Percentiles rank a stretch among this genome's conserved stretches.
Evolutionary conservation across 2,329 filamentous ascomycete species (phyloP).

Genomic region (Dryadomyces quercus-mongolicae): DNA sequence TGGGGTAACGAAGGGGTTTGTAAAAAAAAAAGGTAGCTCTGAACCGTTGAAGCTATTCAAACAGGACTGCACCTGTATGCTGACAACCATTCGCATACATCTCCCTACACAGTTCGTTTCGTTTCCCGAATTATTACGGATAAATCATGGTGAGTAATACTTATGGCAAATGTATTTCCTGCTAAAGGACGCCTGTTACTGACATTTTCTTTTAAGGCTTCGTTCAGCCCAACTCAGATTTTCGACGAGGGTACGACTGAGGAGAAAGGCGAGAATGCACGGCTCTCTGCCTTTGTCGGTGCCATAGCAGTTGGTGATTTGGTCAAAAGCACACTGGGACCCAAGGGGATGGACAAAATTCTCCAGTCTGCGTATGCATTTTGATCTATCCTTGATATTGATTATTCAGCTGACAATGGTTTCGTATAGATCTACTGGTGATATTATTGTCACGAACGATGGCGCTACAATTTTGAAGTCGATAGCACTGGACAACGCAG

Average conservation of each 20-base stretch:
- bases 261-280: constrained; percentile 98
- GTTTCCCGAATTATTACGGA: background rate
- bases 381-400: background rate
- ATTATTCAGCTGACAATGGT: background rate
- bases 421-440: constrained; percentile 64
- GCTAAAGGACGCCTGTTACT: background rate
- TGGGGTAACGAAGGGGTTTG: background rate
- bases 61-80: background rate
- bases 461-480: constrained; percentile 97
- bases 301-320: constrained; percentile 95
- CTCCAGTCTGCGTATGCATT: constrained; percentile 75
- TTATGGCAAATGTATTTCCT: background rate
- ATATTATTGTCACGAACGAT: constrained; percentile 98
- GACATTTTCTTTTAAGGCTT: constrained; percentile 24
- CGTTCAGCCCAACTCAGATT: constrained; percentile 88
- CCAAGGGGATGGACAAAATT: constrained; percentile 99
- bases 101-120: background rate
- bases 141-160: background rate
- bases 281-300: constrained; percentile 94
- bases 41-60: background rate
- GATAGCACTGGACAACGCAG: constrained; percentile 95
- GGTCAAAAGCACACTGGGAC: constrained; percentile 92
- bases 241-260: constrained; percentile 94
- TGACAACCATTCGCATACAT: background rate
- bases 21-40: constrained; percentile 3